phyloP scores from a whole-genome alignment of 495 filamentous ascomycete species.

The Tuber brumale region DNA sequence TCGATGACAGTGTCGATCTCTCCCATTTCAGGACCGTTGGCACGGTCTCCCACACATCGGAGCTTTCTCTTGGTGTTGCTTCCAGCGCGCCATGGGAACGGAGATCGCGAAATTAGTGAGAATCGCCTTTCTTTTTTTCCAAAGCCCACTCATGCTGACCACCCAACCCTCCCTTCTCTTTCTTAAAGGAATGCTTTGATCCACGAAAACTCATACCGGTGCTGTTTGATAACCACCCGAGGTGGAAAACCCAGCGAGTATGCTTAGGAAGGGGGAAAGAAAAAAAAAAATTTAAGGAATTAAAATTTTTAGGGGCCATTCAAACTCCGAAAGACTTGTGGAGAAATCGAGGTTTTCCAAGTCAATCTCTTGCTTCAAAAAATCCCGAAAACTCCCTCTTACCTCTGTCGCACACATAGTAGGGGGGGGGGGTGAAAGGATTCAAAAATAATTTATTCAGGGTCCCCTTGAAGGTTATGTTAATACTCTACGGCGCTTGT shows the following conservation, averaged over 20 bases:
- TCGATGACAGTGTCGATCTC: conserved; percentile 36
- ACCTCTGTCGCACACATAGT: background rate
- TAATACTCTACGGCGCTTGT: background rate
- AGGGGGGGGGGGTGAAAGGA: background rate
- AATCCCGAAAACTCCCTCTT: background rate
- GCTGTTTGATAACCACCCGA: background rate
- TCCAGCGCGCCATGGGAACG: conserved; percentile 26
- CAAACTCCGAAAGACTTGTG: background rate
- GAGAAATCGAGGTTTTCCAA: background rate
- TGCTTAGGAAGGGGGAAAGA: background rate
- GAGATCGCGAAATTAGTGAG: conserved; percentile 34
- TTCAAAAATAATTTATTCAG: background rate
- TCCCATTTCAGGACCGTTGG: conserved; percentile 9
- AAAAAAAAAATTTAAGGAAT: background rate
- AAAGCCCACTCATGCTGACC: conserved; percentile 27
- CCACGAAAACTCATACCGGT: background rate
- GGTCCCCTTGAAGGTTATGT: background rate
- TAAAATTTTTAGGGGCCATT: background rate
- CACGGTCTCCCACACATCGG: conserved; percentile 34
- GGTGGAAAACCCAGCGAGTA: background rate
- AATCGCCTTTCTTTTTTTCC: conserved; percentile 27
- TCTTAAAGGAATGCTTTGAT: conserved; percentile 17
- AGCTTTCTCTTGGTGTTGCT: conserved; percentile 37
- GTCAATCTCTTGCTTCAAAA: background rate
- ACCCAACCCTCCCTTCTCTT: conserved; percentile 21